Evolutionary conservation across 371 early-diverging fungal species (phyloP).

Genomic region (Apophysomyces ossiformis): DNA sequence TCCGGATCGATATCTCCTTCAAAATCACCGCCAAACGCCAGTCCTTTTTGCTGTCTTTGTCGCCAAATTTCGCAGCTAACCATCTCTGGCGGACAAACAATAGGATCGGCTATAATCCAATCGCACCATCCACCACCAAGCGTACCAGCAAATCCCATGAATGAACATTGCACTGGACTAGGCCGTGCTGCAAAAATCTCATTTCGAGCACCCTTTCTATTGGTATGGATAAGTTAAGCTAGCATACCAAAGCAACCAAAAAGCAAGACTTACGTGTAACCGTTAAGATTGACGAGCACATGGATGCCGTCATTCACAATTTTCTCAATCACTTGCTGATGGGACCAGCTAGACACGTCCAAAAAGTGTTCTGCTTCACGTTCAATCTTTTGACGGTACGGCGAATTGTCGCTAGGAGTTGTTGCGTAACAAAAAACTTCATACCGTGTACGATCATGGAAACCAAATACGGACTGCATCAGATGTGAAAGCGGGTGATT

Average conservation of each 20-base stretch:
- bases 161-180: slow-evolving; percentile 86
- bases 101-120: slow-evolving; percentile 88
- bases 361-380: slow-evolving; percentile 76
- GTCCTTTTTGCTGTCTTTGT: slow-evolving; percentile 24
- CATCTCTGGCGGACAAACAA: slow-evolving; percentile 86
- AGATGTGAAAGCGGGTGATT: slow-evolving; percentile 92
- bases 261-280: slow-evolving; percentile 28
- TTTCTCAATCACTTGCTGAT: slow-evolving; percentile 78
- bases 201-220: slow-evolving; percentile 93
- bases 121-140: slow-evolving; percentile 93
- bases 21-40: slow-evolving; percentile 45
- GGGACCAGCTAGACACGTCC: slow-evolving; percentile 78
- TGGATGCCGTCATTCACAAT: slow-evolving; percentile 83
- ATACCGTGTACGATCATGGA: slow-evolving; percentile 77
- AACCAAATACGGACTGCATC: slow-evolving; percentile 94
- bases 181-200: slow-evolving; percentile 94
- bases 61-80: slow-evolving; percentile 77
- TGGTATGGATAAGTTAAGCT: slow-evolving; percentile 29
- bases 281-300: slow-evolving; percentile 88
- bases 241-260: background rate
- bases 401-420: slow-evolving; percentile 77
- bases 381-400: slow-evolving; percentile 86
- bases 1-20: slow-evolving; percentile 82
- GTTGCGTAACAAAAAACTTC: slow-evolving; percentile 86
- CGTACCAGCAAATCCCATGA: slow-evolving; percentile 95